phyloP scores from a whole-genome alignment of 768 basidiomycete genomes.

The Trametes punicea region DNA sequence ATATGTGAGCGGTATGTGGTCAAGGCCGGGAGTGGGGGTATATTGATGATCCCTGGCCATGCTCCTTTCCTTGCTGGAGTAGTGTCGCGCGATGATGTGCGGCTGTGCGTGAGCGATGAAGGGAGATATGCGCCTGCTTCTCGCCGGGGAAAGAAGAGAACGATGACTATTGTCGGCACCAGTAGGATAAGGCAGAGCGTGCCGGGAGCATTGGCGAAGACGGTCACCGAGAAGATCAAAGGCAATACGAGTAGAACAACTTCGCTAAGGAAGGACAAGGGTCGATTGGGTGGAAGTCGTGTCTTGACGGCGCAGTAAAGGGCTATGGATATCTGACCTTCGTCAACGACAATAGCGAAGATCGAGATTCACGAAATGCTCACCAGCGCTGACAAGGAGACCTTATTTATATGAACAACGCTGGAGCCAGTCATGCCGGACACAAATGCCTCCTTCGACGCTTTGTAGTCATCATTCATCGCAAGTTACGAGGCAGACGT shows the following conservation, averaged over 20 bases:
- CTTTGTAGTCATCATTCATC: slow-evolving; percentile 51
- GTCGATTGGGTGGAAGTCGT: slow-evolving; percentile 39
- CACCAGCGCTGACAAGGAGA: slow-evolving; percentile 65
- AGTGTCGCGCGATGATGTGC: slow-evolving; percentile 11
- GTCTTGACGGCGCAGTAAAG: slow-evolving; percentile 61
- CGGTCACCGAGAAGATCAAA: slow-evolving; percentile 77
- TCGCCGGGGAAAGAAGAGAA: slow-evolving; percentile 43
- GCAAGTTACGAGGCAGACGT: too few species aligned
- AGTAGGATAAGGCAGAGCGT: slow-evolving; percentile 49
- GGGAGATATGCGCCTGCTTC: slow-evolving; percentile 51
- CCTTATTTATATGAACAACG: slow-evolving; percentile 60
- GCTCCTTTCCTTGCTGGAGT: neutral
- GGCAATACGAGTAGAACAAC: slow-evolving; percentile 71
- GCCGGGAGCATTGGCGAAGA: slow-evolving; percentile 58
- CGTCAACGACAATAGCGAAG: slow-evolving; percentile 20
- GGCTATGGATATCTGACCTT: slow-evolving; percentile 60
- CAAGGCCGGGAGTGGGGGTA: slow-evolving; percentile 63
- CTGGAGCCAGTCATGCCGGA: slow-evolving; percentile 70
- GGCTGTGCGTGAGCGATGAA: slow-evolving; percentile 34
- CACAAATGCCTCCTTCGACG: slow-evolving; percentile 79
- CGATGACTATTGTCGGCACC: slow-evolving; percentile 40
- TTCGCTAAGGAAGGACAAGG: slow-evolving; percentile 46
- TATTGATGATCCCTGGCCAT: neutral
- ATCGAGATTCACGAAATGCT: slow-evolving; percentile 26
- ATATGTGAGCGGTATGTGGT: slow-evolving; percentile 91